Base-by-base conservation (phyloP, 306 rosid species). In the Cicer bijugum region DNA sequence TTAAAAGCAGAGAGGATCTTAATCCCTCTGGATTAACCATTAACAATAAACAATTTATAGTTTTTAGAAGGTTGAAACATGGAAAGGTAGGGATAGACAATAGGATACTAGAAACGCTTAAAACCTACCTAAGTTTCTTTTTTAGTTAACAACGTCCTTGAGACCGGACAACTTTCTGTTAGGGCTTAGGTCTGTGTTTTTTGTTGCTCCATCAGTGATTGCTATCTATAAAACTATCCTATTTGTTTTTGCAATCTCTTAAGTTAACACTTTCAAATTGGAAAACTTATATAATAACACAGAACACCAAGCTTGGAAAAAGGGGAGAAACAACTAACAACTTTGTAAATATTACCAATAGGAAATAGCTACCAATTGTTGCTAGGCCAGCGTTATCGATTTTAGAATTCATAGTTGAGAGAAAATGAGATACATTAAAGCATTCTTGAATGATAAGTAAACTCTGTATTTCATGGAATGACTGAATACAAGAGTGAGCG, bases 201-300 rank as follows among this genome's bases (percentile, higher is more conserved):
- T 14, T 17, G 9, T 17, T 43, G 14, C 38, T 67, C 7, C n/a
- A 48, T 28, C 46, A 42, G 17, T 1, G 55, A 48, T 48, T 68
- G 59, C 17, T 68, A 48, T 47, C 33, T 47, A 28, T 68, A 47
- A 68, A 67, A n/a, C 12, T 69, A 28, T 69, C 60, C 11, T 48
- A 46, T 48, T 28, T 50, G 33, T 33, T 33, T n/a, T 45, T 33
- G 14, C 47, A 50, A 48, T 48, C 38, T 61, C 9, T n/a, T 9
- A 3, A 12, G 46, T 61, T 37, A 14, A 65, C 43, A n/a, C 23
- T 51, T 72, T 39, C 44, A 39, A 46, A 50, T 62, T n/a, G 56
- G 43, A 38, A 40, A 75, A 38, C 38, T 63, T 58, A 23, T 44
- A 37, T 42, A 63, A 63, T 45, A 63, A 44, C 48, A 42, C 47